Base-by-base conservation (phyloP, 1,139 yeast genomes). In the Geotrichum citri-aurantii region DNA sequence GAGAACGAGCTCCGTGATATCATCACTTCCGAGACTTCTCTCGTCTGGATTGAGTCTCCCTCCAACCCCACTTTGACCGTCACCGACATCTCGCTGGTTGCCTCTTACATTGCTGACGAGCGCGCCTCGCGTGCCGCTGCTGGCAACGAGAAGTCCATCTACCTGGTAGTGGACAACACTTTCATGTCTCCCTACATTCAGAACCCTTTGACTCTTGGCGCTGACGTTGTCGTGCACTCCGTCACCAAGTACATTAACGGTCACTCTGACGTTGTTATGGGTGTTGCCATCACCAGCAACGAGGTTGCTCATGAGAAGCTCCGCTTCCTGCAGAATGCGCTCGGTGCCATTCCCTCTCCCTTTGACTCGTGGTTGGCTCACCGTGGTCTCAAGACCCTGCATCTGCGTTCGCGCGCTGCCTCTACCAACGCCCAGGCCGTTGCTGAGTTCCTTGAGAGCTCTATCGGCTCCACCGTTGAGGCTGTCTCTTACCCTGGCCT, bases 311-410 rank as follows among this genome's bases (percentile, higher is more conserved):
- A 83, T 75, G 84, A 84, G 65, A 78, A 78, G 68, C 80, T 84
- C 73, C 79, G 88, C 64, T 89, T 88, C 77, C 79, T 88, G 73
- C 96, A 89, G 74, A 89, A 89, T 69, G 96, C 96, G 64, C 80
- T 88, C 69, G 96, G 96, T 63, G 90, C 95, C 51, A 82, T 88
- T 65, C 96, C 96, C 65, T 88, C 95, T 46, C 90, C 96, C 56
- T 89, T 89, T 72, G 96, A 89, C 77, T 82, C 90, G 54, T 89
- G 96, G 96, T 84, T 89, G 74, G 92, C 95, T 61, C 96, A 88
- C 81, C 82, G 96, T 74, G 96, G 96, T 70, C 81, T 89, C 71
- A 89, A 88, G 80, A 89, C 96, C 51, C 79, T 89, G 71, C 95
- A 88, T 70, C 79, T 89, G 74, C 82, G 96, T 73, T 87, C 84